Base-by-base conservation (phyloP, 495 filamentous ascomycete genomes). In the Hapsidospora chrysogenum region DNA sequence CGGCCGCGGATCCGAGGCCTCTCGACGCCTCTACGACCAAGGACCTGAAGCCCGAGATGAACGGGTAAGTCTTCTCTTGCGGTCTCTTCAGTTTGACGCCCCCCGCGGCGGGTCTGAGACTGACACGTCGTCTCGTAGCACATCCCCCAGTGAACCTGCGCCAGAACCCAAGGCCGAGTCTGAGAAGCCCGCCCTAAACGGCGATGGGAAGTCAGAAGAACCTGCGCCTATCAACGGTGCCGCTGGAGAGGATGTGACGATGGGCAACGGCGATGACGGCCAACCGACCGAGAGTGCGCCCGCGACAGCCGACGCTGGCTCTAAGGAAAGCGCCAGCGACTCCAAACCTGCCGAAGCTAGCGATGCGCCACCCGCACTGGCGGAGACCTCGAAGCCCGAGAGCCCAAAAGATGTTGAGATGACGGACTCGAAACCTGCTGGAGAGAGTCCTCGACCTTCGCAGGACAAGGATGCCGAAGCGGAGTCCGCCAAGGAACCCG, bases 1-100 rank as follows among this genome's bases (percentile, higher is more conserved):
- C 53, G 42, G 43, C 57, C 38, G 51, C 64, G 27, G 60, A 65
- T 41, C 56, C 60, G 36, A 73, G 68, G 52, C 49, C 53, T 14
- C 50, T 60, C 41, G 52, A 55, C 43, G 53, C 61, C 33, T 33
- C 68, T 23, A 53, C 60, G 39, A 26, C 44, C 22, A 56, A 62
- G 14, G 51, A 59, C 35, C 61, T 67, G 43, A 39, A 29, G 17
- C 37, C 41, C 22, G 37, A 39, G 8, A 11, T 33, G 13, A 39
- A 39, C 19, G 37, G 37, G 37, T 39, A 16, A 23, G 37, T 31
- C 13, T 18, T 13, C 2, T 29, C 7, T 10, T 13, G 16, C 11
- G 28, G n/a, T n/a, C n/a, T n/a, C 14, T 23, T 17, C 11, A 11
- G n/a, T 31, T 7, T 31, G n/a, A n/a, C 14, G 14, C 10, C 36